Evolutionary conservation across 2,329 filamentous ascomycete genomes (phyloP).

Genomic region (Polytolypa hystricis): DNA sequence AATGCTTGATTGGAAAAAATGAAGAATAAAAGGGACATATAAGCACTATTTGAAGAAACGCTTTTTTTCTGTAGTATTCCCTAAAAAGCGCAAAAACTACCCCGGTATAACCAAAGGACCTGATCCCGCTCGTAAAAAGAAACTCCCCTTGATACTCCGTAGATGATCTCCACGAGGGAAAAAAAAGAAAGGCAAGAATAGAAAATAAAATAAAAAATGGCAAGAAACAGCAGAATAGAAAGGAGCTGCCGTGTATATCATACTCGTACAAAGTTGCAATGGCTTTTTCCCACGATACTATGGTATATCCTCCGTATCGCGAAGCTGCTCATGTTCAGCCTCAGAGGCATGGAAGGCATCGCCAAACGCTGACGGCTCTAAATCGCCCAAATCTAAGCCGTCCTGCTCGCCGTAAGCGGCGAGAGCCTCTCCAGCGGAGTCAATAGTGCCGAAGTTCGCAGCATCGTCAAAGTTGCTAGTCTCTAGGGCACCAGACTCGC

Average conservation of each 20-base stretch:
- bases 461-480: conserved; percentile 30
- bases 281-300: conserved; percentile 9
- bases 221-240: too few relatives aligned
- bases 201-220: not conserved
- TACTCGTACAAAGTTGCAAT: conserved; percentile 2
- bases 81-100: too few relatives aligned
- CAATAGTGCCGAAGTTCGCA: conserved; percentile 39
- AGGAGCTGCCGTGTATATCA: conserved; percentile 1
- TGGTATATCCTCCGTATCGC: conserved; percentile 31
- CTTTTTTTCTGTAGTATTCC: too few relatives aligned
- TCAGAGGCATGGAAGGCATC: conserved; percentile 62
- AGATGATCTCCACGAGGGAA: not conserved
- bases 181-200: not conserved
- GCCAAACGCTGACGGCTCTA: conserved; percentile 73
- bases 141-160: not conserved
- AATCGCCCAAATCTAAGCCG: conserved; percentile 45
- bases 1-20: too few relatives aligned
- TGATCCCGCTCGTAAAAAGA: too few relatives aligned
- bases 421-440: conserved; percentile 61
- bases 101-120: too few relatives aligned
- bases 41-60: too few relatives aligned
- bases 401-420: conserved; percentile 54
- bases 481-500: conserved; percentile 22
- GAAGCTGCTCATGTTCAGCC: conserved; percentile 31
- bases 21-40: too few relatives aligned